phyloP scores from a whole-genome alignment of 768 basidiomycete species.

The Mycena vitilis region DNA sequence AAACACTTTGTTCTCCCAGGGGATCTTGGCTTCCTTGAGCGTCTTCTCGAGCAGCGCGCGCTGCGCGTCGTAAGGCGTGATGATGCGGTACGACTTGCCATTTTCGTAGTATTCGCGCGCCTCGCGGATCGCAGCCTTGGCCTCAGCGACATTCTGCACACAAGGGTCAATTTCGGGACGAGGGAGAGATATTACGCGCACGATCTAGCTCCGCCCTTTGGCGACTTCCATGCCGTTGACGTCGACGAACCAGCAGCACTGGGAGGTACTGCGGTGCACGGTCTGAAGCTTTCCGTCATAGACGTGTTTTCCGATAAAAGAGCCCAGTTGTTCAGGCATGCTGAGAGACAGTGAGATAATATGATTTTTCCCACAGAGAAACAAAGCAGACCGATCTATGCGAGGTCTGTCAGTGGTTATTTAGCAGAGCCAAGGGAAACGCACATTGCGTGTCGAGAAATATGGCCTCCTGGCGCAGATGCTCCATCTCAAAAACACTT shows the following conservation, averaged over 20 bases:
- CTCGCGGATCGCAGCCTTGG: constrained; percentile 53
- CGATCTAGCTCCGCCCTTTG: constrained; percentile 52
- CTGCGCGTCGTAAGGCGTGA: constrained; percentile 84
- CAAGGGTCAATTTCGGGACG: not conserved
- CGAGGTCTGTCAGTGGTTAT: constrained; percentile 73
- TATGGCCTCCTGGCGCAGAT: constrained; percentile 49
- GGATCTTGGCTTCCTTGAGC: constrained; percentile 58
- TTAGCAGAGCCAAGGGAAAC: constrained; percentile 30
- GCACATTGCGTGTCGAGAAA: constrained; percentile 67
- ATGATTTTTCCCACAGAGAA: constrained; percentile 48
- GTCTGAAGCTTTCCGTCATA: constrained; percentile 66
- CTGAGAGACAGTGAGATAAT: constrained; percentile 38
- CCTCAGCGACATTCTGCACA: constrained; percentile 66
- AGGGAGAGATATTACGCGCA: constrained; percentile 34
- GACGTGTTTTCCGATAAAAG: constrained; percentile 64
- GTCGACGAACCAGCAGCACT: constrained; percentile 71
- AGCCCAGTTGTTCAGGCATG: constrained; percentile 66
- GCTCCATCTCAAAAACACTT: constrained; percentile 64
- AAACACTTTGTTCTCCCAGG: constrained; percentile 73
- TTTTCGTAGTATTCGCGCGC: constrained; percentile 57
- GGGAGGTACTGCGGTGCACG: constrained; percentile 49
- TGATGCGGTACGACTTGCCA: constrained; percentile 62
- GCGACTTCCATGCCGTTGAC: constrained; percentile 47
- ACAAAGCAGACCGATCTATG: constrained; percentile 37
- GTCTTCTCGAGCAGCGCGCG: constrained; percentile 61